These are phyloP conservation scores for Penicillium macrosclerotiorum DNA, from an alignment of 495 filamentous ascomycete genomes.

Conservation along the genomic window DNA sequence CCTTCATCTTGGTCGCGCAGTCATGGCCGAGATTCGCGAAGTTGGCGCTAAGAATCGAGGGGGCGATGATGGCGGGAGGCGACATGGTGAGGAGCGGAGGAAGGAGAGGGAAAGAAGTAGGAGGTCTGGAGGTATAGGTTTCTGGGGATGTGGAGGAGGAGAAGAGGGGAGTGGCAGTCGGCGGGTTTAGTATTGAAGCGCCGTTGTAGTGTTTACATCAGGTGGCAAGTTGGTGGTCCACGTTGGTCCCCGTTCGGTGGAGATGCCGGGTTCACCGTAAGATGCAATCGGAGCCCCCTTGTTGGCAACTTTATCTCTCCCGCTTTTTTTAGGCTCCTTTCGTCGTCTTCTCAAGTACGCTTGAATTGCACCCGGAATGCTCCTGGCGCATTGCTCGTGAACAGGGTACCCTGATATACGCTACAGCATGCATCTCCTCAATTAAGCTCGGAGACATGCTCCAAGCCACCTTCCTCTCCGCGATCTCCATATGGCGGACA, in stretches of 20 bases:
- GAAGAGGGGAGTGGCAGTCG: slow-evolving; percentile 1
- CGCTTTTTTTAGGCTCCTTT: background rate
- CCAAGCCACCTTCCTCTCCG: too few relatives aligned
- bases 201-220: slow-evolving; percentile 29
- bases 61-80: slow-evolving; percentile 89
- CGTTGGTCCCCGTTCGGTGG: too few relatives aligned
- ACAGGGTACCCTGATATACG: too few relatives aligned
- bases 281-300: slow-evolving; percentile 1
- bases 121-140: slow-evolving; percentile 1
- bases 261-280: slow-evolving; percentile 18
- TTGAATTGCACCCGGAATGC: too few relatives aligned
- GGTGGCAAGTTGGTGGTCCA: too few relatives aligned
- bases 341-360: background rate
- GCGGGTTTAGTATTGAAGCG: too few relatives aligned
- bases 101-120: background rate
- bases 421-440: too few relatives aligned
- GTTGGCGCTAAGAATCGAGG: slow-evolving; percentile 95
- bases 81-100: slow-evolving; percentile 55
- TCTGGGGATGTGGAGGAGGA: background rate
- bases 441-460: too few relatives aligned
- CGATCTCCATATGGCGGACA: background rate
- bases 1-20: slow-evolving; percentile 75
- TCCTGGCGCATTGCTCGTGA: too few relatives aligned
- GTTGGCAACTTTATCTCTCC: background rate
- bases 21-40: slow-evolving; percentile 83